phyloP scores from a whole-genome alignment of 768 basidiomycete genomes.

The Tulasnella sp. region DNA sequence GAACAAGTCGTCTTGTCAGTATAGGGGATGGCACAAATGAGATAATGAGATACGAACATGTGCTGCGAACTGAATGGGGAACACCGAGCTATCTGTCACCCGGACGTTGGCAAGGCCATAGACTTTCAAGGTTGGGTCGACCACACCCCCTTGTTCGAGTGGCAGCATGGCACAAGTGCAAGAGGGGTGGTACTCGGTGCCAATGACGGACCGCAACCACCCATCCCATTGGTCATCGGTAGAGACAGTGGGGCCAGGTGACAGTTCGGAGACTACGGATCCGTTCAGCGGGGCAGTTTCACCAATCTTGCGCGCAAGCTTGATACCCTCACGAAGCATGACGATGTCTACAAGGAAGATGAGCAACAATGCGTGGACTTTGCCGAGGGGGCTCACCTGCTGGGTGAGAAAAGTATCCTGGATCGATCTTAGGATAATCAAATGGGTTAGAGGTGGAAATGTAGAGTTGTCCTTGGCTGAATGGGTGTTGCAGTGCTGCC shows the following conservation, averaged over 20 bases:
- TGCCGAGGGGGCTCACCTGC: conserved; percentile 30
- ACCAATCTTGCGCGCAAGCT: conserved; percentile 45
- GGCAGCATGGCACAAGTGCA: conserved; percentile 32
- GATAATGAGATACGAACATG: conserved; percentile 28
- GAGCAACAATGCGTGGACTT: neutral
- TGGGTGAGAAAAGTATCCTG: conserved; percentile 46
- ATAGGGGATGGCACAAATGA: conserved; percentile 19
- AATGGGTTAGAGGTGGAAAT: conserved; percentile 51
- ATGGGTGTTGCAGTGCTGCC: conserved; percentile 52
- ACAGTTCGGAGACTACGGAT: conserved; percentile 35
- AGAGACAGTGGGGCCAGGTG: conserved; percentile 39
- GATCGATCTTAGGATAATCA: conserved; percentile 49
- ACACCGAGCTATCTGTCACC: conserved; percentile 22
- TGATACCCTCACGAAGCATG: conserved; percentile 46
- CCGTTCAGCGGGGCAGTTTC: conserved; percentile 38
- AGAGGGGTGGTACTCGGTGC: conserved; percentile 27
- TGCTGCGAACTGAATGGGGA: conserved; percentile 28
- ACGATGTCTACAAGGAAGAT: conserved; percentile 28
- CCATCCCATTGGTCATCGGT: conserved; percentile 45
- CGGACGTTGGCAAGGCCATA: conserved; percentile 27
- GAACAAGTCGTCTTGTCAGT: conserved; percentile 19
- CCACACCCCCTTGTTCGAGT: conserved; percentile 28
- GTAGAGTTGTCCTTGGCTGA: conserved; percentile 49
- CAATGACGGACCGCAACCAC: conserved; percentile 33
- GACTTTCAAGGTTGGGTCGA: conserved; percentile 25